These are phyloP conservation scores for Pelargonium exstipulatum DNA, from an alignment of 441 rosid species.

Conservation along the genomic window DNA sequence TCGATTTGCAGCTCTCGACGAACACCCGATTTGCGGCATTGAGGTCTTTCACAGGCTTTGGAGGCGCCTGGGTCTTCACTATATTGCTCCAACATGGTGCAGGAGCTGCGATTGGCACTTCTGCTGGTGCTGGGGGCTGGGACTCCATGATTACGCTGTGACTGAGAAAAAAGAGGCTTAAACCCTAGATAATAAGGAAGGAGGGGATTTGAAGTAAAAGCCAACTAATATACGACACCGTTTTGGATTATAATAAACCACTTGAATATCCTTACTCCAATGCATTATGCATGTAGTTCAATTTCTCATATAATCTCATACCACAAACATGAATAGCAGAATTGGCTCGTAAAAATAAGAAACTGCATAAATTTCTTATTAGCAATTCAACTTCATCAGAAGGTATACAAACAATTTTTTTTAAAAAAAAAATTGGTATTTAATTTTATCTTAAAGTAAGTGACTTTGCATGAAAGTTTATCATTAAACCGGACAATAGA, in stretches of 20 bases:
- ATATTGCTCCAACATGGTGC: slow-evolving; percentile 50
- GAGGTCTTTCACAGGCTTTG: slow-evolving; percentile 22
- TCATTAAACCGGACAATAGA: no score
- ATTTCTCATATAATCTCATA: no score
- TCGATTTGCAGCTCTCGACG: slow-evolving; percentile 63
- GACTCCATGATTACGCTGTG: slow-evolving; percentile 22
- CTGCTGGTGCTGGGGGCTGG: slow-evolving; percentile 7
- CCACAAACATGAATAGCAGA: no score
- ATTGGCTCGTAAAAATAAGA: no score
- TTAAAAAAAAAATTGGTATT: no score
- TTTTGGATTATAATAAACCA: neutral
- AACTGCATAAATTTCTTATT: no score
- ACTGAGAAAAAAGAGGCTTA: neutral
- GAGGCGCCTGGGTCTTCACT: slow-evolving; percentile 36
- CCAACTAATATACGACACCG: neutral
- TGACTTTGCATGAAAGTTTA: no score
- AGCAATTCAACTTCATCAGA: no score
- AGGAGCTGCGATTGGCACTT: neutral
- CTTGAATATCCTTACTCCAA: no score
- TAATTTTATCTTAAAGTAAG: no score
- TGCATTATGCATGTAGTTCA: no score
- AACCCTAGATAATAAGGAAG: neutral
- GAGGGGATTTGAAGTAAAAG: neutral
- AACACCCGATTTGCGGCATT: slow-evolving; percentile 25
- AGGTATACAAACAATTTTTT: no score